Base-by-base conservation (phyloP, 352 stramenopile genomes). In the Saprolegnia parasitica region DNA sequence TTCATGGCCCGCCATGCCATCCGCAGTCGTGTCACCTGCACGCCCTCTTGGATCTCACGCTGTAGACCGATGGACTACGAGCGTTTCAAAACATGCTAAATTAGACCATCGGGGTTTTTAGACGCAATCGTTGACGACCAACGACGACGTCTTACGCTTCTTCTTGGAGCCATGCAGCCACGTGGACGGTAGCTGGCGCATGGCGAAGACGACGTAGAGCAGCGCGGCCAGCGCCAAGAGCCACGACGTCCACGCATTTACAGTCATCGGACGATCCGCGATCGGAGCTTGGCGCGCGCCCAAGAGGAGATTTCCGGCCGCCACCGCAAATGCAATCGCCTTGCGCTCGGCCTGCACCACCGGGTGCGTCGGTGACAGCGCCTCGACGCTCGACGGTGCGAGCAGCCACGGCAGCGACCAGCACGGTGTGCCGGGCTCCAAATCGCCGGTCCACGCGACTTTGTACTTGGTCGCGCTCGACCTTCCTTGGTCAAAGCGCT, bases 321-420 rank as follows among this genome's bases (percentile, higher is more conserved):
- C 24, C 3, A 60, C 9, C 11, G 52, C 52, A 24, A 60, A 60
- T 4, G 52, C 35, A 15, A 60, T 16, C 24, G 10, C 52, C 35
- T 60, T 35, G 13, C 35, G 52, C 9, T 60, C 52, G 16, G 52
- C 52, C 35, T 60, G 52, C 24, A 60, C 52, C 24, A 60, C 35
- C 35, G 52, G 52, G 52, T 60, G 52, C 35, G 52, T 42, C 20
- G 52, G 52, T 20, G 52, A 8, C 24, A 60, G 52, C 35, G n/a
- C 35, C 35, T 60, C 24, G 13, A 60, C 35, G 11, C 13, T 24
- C 24, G 52, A 60, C 35, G 52, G 52, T 10, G 24, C 16, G 3
- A 60, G 20, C 20, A 9, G 52, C 52, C 52, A 60, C 11, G 52
- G 52, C 13, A 60, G 20, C 24, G 11, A 3, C 52, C 52, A 60